Evolutionary conservation across 352 stramenopile genomes (phyloP).

Genomic region (Phytophthora tubulina): DNA sequence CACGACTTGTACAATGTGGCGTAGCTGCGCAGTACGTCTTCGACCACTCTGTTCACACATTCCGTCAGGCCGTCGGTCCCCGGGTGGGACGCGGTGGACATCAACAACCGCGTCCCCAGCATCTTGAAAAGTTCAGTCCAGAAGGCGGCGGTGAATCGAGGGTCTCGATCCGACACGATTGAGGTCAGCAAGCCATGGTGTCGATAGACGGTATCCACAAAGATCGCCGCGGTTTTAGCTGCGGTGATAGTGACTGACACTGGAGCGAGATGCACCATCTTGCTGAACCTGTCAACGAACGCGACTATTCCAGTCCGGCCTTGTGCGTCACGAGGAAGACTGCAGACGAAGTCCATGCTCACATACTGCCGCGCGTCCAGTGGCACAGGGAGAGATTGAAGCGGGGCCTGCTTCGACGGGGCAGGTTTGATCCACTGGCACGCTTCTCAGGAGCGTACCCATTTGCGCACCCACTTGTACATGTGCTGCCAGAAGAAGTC

Average conservation of each 20-base stretch:
- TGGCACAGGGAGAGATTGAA: not conserved
- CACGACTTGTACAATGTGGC: no score
- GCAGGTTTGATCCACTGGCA: not conserved
- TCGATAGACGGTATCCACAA: constrained; percentile 5
- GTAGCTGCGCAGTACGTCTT: constrained; percentile 36
- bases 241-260: not conserved
- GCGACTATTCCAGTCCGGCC: not conserved
- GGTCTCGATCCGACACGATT: constrained; percentile 26
- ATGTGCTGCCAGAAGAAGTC: no score
- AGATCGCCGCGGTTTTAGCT: not conserved
- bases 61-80: constrained; percentile 46
- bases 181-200: constrained; percentile 12
- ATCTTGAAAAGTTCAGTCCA: constrained; percentile 20
- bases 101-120: not conserved
- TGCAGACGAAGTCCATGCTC: not conserved
- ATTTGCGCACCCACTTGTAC: not conserved
- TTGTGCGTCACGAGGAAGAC: not conserved
- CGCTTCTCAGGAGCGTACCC: not conserved
- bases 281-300: constrained; percentile 4
- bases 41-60: constrained; percentile 15
- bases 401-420: not conserved
- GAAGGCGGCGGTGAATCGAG: constrained; percentile 19
- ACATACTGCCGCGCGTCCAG: not conserved
- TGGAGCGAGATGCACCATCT: not conserved
- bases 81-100: constrained; percentile 4